These are phyloP conservation scores for Fistulina hepatica DNA, from an alignment of 1,284 basidiomycete species.

Conservation along the genomic window DNA sequence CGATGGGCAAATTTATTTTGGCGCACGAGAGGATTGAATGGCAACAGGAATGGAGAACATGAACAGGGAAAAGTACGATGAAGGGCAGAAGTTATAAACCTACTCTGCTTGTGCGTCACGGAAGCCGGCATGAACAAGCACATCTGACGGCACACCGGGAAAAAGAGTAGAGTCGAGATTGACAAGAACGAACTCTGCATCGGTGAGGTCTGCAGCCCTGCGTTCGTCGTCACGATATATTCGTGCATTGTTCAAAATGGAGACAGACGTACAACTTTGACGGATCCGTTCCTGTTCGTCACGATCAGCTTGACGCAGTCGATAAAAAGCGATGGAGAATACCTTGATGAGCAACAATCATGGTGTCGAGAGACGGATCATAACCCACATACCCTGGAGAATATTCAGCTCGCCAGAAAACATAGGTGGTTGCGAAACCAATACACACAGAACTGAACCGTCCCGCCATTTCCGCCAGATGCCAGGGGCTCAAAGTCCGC, in stretches of 20 bases:
- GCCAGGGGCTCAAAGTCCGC: conserved; percentile 26
- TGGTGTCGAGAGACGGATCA: conserved; percentile 31
- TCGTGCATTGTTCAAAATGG: neutral
- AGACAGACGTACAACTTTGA: conserved; percentile 28
- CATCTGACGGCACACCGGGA: conserved; percentile 31
- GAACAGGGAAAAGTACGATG: no score
- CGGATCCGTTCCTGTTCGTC: no score
- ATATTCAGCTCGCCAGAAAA: neutral
- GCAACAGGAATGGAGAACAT: no score
- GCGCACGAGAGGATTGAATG: no score
- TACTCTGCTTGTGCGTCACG: conserved; percentile 31
- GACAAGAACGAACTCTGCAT: conserved; percentile 27
- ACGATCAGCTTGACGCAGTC: no score
- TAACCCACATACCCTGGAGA: conserved; percentile 35
- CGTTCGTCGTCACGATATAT: neutral
- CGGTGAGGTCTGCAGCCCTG: conserved; percentile 36
- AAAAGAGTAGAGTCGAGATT: conserved; percentile 33
- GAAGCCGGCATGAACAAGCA: conserved; percentile 39
- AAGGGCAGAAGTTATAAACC: no score
- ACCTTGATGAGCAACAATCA: conserved; percentile 40
- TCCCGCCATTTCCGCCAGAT: conserved; percentile 27
- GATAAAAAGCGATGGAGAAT: no score
- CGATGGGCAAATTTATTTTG: no score
- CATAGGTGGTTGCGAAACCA: conserved; percentile 1
- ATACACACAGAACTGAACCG: conserved; percentile 26